phyloP scores from a whole-genome alignment of 2,329 filamentous ascomycete genomes.

The Ophiostoma novo-ulmi region DNA sequence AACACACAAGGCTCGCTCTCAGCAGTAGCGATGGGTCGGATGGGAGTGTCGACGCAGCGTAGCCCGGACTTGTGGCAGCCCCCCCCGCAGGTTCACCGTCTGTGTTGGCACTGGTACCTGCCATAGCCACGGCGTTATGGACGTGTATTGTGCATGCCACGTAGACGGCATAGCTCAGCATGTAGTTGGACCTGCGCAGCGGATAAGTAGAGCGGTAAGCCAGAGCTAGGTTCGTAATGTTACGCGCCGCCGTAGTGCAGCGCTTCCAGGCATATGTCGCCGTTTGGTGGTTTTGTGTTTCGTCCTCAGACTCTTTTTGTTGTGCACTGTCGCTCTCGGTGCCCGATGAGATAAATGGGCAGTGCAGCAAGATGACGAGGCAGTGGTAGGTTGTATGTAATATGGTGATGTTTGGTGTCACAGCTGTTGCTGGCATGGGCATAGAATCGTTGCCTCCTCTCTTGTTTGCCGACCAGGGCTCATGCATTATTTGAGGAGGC shows the following conservation, averaged over 20 bases:
- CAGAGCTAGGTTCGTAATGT: constrained; percentile 35
- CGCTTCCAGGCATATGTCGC: constrained; percentile 29
- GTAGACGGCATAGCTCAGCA: constrained; percentile 38
- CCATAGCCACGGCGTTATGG: constrained; percentile 34
- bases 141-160: constrained; percentile 41
- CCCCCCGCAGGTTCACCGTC: neutral
- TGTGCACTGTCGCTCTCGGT: neutral
- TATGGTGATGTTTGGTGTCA: constrained; percentile 23
- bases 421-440: neutral
- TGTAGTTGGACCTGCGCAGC: constrained; percentile 35
- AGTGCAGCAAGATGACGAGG: constrained; percentile 42
- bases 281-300: neutral
- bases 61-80: neutral
- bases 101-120: constrained; percentile 13
- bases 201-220: constrained; percentile 34
- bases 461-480: constrained; percentile 15
- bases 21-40: constrained; percentile 25
- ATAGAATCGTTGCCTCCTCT: neutral
- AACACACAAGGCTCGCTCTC: constrained; percentile 31
- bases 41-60: neutral
- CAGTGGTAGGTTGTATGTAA: constrained; percentile 36
- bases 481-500: constrained; percentile 20
- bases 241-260: constrained; percentile 36
- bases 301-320: neutral
- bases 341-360: constrained; percentile 35